Percentiles rank a stretch among this genome's conserved stretches.
Conservation (phyloP, 441 rosid species). For the Mallotus japonicus region DNA sequence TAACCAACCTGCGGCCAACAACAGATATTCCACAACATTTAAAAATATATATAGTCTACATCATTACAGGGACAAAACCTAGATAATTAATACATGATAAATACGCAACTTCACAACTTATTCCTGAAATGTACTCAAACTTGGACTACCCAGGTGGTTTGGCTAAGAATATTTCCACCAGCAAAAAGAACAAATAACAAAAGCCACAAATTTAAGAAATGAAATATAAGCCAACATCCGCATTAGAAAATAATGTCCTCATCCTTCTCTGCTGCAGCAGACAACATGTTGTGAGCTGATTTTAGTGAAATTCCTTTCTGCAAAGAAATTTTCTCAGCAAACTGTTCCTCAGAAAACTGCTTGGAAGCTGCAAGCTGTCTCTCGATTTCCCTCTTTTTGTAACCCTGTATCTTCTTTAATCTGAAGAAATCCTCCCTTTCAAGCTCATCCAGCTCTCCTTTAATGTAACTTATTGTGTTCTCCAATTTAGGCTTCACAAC, state of each 20-base stretch:
- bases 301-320: constrained; percentile 58
- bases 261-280: constrained; percentile 58
- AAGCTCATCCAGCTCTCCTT: constrained; percentile 89
- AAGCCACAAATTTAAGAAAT: constrained; percentile 22
- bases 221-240: constrained; percentile 15
- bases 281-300: constrained; percentile 58
- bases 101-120: not conserved
- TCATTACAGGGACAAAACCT: not conserved
- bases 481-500: constrained; percentile 87
- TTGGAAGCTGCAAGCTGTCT: constrained; percentile 48
- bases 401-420: constrained; percentile 88
- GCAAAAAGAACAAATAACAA: not conserved
- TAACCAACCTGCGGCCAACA: not conserved
- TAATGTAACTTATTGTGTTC: constrained; percentile 76
- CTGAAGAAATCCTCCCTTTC: constrained; percentile 93
- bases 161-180: not conserved
- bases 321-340: constrained; percentile 60
- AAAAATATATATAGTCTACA: not conserved
- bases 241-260: constrained; percentile 78
- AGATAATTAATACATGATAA: constrained; percentile 8
- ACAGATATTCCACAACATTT: not conserved
- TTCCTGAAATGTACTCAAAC: not conserved
- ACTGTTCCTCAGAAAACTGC: constrained; percentile 65
- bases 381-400: constrained; percentile 78
- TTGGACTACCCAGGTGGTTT: not conserved